Evolutionary conservation across 2,329 filamentous ascomycete species (phyloP), one percentile per base, ranked within the genome.

Genomic region (Botrytis hyacinthi): DNA sequence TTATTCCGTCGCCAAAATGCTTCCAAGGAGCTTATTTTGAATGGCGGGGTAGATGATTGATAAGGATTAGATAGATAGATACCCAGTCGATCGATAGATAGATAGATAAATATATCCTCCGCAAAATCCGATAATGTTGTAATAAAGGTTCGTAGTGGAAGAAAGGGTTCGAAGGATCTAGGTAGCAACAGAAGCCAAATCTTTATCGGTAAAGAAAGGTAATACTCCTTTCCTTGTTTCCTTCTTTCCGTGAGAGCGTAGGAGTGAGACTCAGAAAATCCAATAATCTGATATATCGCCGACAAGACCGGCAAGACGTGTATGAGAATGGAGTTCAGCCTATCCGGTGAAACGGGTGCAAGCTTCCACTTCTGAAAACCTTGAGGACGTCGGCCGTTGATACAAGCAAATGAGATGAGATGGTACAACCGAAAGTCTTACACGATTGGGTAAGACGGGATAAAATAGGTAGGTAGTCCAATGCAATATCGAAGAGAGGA

Each of bases 211-310:
- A 51, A 29, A 42, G 29, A 44, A 18, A 63, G 60, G 16, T 10
- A 42, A 29, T 26, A n/a, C 29, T 37, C 32, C 26, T 29, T 29
- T 20, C 35, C 48, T n/a, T 12, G 35, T 42, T 51, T n/a, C 18
- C 29, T 37, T 42, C 29, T 63, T 46, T 60, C 51, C 32, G 68
- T 35, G 16, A 62, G 20, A 29, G n/a, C 29, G 51, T 20, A n/a
- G 40, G 35, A 37, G 40, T 63, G 32, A 70, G 68, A 70, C 37
- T 18, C 32, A 70, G 54, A 22, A 42, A 59, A 35, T 46, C 32
- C 42, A 40, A 67, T 29, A 70, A 65, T 71, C 32, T 71, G 70
- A 71, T 71, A 71, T 65, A n/a, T 71, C 70, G 69, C 69, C 69
- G 59, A 63, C 60, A 51, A 71, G 67, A 63, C 69, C 42, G 59